Evolutionary conservation across 2,329 filamentous ascomycete genomes (phyloP), one percentile per base, ranked within the genome.

Genomic region (Alternaria consortialis): DNA sequence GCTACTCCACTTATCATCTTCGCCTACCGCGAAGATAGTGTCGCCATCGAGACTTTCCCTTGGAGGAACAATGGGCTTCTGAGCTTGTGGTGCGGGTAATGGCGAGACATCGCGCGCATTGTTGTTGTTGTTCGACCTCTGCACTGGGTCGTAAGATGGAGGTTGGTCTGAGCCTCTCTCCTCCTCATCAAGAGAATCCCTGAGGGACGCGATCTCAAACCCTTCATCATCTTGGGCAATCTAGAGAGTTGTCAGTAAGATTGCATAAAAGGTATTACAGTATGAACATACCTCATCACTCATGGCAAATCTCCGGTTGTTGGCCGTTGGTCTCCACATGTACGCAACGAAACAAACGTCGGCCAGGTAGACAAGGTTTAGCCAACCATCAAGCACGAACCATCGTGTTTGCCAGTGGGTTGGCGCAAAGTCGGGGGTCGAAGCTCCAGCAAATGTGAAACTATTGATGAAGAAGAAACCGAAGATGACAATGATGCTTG

Each of bases 401-500:
- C 95, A 99, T 62, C 95, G 85, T 5, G 92, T 94, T 82, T 97
- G 94, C 95, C 95, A 99, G 80, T 99, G 94, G 70, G 92, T 92
- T 1, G 95, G 95, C 5, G 97, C 93, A 77, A 97, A 99, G 78
- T 97, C 91, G 0, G 92, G 92, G 66, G 94, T 91, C 48, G 87
- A 87, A 48, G 89, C 88, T 12, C 93, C 94, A 50, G 94, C 94
- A 77, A 99, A 97, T 0, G 92, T 93, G 80, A 97, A 93, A 70
- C 92, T 96, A 84, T 97, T 98, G 84, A 98, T 90, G 84, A 99
- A 98, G 85, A 99, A 97, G 83, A 99, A 99, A 58, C 86, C 93
- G 72, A 99, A 99, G 70, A 98, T 97, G 70, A 98, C 92, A 50
- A 98, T 82, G 76, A 99, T 97, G 77, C 91, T 97, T 65, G 88